Evolutionary conservation across 1,139 yeast species (phyloP).

Genomic region (Eremothecium sinecaudum): DNA sequence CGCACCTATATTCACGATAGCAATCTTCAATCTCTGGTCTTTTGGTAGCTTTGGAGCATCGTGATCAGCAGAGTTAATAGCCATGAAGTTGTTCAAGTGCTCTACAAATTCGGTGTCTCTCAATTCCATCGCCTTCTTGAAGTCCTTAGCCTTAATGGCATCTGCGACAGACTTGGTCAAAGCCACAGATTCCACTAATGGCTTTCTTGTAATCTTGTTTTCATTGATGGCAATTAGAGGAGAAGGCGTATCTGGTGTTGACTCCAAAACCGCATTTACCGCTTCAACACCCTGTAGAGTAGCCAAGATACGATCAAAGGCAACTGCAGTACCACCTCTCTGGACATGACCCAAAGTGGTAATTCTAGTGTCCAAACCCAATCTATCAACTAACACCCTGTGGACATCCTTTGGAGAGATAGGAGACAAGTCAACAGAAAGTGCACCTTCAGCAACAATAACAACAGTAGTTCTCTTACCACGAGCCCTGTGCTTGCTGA

Average conservation of each 20-base stretch:
- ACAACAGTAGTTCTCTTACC: conserved; percentile 76
- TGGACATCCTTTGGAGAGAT: conserved; percentile 60
- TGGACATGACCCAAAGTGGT: conserved; percentile 79
- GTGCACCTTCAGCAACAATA: conserved; percentile 79
- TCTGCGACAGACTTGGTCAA: conserved; percentile 62
- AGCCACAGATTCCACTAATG: conserved; percentile 63
- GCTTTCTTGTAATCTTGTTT: conserved; percentile 59
- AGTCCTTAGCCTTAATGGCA: conserved; percentile 51
- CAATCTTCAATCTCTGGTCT: conserved; percentile 51
- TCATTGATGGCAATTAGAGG: conserved; percentile 69
- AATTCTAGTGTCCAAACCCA: conserved; percentile 69
- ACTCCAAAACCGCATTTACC: conserved; percentile 62
- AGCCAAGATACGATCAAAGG: conserved; percentile 65
- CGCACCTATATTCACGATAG: conserved; percentile 71
- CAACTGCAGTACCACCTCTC: conserved; percentile 81
- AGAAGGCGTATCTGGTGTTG: conserved; percentile 62
- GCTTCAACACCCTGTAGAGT: conserved; percentile 81
- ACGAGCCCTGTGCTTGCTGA: conserved; percentile 53
- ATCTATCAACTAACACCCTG: conserved; percentile 51
- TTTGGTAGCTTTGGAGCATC: conserved; percentile 45
- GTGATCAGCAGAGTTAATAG: conserved; percentile 54
- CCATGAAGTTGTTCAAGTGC: conserved; percentile 53
- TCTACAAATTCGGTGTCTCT: conserved; percentile 68
- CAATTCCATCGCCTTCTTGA: conserved; percentile 55
- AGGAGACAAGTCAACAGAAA: conserved; percentile 55